These are phyloP conservation scores for Sordariomycetes sp. DNA, from an alignment of 2,329 filamentous ascomycete species.

Conservation along the genomic window DNA sequence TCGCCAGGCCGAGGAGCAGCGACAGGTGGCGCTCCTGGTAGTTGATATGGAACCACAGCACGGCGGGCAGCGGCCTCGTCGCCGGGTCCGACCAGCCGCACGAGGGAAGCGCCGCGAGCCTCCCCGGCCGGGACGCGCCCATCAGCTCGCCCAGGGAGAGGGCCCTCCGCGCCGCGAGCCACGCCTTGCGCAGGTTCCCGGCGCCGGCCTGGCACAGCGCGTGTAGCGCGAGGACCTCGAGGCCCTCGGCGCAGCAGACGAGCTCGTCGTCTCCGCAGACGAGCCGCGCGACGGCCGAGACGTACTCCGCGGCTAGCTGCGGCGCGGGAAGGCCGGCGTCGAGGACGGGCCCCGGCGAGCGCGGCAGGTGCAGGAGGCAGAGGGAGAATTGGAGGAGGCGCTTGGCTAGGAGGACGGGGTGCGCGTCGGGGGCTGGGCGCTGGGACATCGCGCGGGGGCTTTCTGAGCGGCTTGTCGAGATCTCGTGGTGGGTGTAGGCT, in stretches of 20 bases:
- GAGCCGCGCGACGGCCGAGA: slow-evolving; percentile 15
- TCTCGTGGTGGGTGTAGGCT: slow-evolving; percentile 7
- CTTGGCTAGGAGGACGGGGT: slow-evolving; percentile 33
- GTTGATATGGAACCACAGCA: slow-evolving; percentile 31
- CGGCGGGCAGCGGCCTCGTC: slow-evolving; percentile 19
- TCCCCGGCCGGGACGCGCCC: slow-evolving; percentile 25
- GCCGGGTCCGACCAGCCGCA: slow-evolving; percentile 9
- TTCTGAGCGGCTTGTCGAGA: slow-evolving; percentile 9
- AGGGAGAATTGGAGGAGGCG: slow-evolving; percentile 30
- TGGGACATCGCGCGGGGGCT: slow-evolving; percentile 16
- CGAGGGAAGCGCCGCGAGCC: slow-evolving; percentile 10
- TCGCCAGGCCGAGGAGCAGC: slow-evolving; percentile 30
- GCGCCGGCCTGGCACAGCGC: slow-evolving; percentile 35
- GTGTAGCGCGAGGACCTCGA: slow-evolving; percentile 36
- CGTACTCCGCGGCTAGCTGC: neutral
- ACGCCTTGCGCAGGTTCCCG: slow-evolving; percentile 39
- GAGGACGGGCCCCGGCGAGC: slow-evolving; percentile 12
- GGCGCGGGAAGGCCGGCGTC: neutral
- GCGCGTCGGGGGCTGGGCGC: slow-evolving; percentile 23
- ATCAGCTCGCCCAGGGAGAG: slow-evolving; percentile 37
- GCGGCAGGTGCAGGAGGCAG: slow-evolving; percentile 30
- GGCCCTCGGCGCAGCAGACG: slow-evolving; percentile 33
- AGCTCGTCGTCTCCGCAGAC: slow-evolving; percentile 39
- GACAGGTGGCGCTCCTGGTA: slow-evolving; percentile 31
- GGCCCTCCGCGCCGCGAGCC: slow-evolving; percentile 35